Conservation (phyloP, 805 yeast genomes). For the Hanseniaspora thailandica region DNA sequence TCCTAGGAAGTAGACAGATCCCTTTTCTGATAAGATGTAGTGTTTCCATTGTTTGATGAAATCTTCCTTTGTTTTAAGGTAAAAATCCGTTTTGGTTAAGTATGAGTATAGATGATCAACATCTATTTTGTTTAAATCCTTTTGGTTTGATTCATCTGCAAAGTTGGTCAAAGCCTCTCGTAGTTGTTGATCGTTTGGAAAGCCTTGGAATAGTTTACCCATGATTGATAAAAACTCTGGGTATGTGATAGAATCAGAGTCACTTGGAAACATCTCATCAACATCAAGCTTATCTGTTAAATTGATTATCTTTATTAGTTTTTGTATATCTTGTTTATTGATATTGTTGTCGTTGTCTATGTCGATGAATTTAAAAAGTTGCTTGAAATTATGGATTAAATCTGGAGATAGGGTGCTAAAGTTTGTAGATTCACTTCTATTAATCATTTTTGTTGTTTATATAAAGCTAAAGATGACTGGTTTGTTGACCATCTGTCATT, state of each 20-base stretch:
- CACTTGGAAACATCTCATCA: constrained; percentile 8
- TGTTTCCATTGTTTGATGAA: constrained; percentile 39
- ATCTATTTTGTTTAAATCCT: constrained; percentile 35
- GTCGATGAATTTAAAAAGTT: constrained; percentile 70
- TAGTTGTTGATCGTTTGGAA: constrained; percentile 44
- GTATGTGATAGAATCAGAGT: constrained; percentile 40
- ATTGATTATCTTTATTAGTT: constrained; percentile 44
- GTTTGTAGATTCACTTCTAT: constrained; percentile 26
- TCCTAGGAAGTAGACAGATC: constrained; percentile 49
- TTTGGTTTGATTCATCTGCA: constrained; percentile 18
- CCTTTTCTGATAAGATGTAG: constrained; percentile 45
- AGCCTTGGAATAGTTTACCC: constrained; percentile 41
- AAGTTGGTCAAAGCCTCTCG: constrained; percentile 50
- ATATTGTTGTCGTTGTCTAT: constrained; percentile 67
- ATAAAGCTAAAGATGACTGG: too few relatives aligned
- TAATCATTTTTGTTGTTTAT: constrained; percentile 17
- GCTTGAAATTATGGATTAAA: constrained; percentile 55
- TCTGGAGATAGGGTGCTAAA: constrained; percentile 41
- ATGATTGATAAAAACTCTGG: constrained; percentile 55
- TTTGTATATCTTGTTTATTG: constrained; percentile 42
- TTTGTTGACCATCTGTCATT: too few relatives aligned
- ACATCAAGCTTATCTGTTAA: constrained; percentile 31
- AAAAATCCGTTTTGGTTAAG: constrained; percentile 37
- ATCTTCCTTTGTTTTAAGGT: constrained; percentile 26
- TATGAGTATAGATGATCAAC: constrained; percentile 39